Conservation (phyloP, 345 rosid species). For the Syzygium jambos region DNA sequence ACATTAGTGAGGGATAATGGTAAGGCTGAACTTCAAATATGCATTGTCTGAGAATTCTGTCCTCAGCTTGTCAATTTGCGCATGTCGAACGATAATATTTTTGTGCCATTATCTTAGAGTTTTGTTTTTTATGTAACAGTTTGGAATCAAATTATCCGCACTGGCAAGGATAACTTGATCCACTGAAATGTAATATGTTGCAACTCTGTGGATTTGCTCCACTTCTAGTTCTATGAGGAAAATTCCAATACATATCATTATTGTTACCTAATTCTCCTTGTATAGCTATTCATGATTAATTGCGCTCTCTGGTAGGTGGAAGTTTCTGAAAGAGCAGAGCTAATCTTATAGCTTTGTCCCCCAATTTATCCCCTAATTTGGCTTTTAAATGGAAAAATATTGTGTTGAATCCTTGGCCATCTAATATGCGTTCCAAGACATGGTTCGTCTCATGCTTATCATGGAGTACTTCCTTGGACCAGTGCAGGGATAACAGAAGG, state of each 20-base stretch:
- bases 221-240: not conserved
- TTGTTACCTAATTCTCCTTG: not conserved
- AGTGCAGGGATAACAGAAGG: constrained; percentile 99
- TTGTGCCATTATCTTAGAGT: not conserved
- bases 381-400: not conserved
- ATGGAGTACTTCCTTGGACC: constrained; percentile 1
- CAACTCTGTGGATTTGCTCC: not conserved
- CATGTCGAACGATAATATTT: not conserved
- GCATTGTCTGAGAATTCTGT: not conserved
- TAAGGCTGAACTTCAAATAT: not conserved
- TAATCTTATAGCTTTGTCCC: not conserved
- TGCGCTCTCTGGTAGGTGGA: not conserved
- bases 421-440: not conserved
- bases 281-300: not conserved
- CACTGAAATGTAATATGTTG: not conserved
- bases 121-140: not conserved
- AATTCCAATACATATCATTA: not conserved
- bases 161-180: not conserved
- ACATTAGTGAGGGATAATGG: not conserved
- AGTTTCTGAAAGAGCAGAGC: not conserved
- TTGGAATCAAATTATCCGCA: not conserved
- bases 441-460: not conserved
- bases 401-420: not conserved
- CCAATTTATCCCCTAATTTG: not conserved
- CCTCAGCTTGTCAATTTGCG: not conserved